These are phyloP conservation scores for Staphylotrichum tortipilum DNA, from an alignment of 495 filamentous ascomycete genomes.

Conservation along the genomic window DNA sequence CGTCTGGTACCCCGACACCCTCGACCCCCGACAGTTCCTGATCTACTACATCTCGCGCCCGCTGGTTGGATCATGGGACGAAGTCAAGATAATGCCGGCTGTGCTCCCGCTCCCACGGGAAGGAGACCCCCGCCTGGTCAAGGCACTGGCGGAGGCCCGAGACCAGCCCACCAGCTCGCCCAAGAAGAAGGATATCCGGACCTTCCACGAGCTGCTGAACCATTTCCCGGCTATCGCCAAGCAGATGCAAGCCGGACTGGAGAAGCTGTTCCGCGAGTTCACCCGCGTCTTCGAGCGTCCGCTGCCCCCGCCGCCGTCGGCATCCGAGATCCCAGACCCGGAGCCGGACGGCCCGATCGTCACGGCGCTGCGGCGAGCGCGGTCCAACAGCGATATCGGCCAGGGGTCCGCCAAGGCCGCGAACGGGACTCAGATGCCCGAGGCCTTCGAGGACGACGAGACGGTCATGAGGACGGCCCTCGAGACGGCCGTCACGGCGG, in stretches of 20 bases:
- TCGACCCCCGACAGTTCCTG: slow-evolving; percentile 84
- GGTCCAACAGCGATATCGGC: slow-evolving; percentile 36
- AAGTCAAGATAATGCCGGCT: slow-evolving; percentile 57
- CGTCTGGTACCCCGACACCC: slow-evolving; percentile 76
- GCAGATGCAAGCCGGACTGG: slow-evolving; percentile 90
- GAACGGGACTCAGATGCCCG: slow-evolving; percentile 17
- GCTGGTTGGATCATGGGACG: slow-evolving; percentile 75
- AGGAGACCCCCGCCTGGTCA: slow-evolving; percentile 23
- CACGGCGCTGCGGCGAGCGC: slow-evolving; percentile 41
- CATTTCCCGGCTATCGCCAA: slow-evolving; percentile 93
- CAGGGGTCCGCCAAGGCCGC: slow-evolving; percentile 18
- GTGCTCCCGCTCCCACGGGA: slow-evolving; percentile 36
- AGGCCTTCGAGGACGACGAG: slow-evolving; percentile 67
- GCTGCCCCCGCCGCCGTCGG: slow-evolving; percentile 66
- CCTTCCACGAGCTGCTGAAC: slow-evolving; percentile 82
- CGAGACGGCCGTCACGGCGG: slow-evolving; percentile 85
- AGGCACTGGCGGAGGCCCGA: slow-evolving; percentile 28
- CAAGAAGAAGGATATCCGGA: slow-evolving; percentile 80
- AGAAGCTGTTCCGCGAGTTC: slow-evolving; percentile 86
- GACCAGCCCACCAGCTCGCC: slow-evolving; percentile 28
- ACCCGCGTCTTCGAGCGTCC: slow-evolving; percentile 76
- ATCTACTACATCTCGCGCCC: slow-evolving; percentile 94
- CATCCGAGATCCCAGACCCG: slow-evolving; percentile 43
- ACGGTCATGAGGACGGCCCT: slow-evolving; percentile 74
- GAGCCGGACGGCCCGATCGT: slow-evolving; percentile 42